These are phyloP conservation scores for Phaeosphaeria sp. DNA, from an alignment of 2,329 filamentous ascomycete species.

Conservation along the genomic window DNA sequence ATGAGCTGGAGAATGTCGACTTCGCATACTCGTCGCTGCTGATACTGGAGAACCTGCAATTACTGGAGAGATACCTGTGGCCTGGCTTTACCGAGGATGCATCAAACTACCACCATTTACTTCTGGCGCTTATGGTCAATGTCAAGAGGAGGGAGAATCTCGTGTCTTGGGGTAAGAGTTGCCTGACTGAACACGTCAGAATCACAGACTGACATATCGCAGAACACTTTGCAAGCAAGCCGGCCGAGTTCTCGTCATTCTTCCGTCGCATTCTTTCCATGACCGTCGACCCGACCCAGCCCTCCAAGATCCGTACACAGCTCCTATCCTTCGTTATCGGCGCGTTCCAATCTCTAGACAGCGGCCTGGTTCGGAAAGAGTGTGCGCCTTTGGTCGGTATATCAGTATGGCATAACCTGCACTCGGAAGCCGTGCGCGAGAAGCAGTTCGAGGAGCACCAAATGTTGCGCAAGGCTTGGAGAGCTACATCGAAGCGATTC, in stretches of 20 bases:
- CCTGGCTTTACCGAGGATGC: conserved; percentile 87
- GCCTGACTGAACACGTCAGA: conserved; percentile 5
- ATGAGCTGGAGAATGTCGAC: conserved; percentile 79
- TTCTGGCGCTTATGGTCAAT: conserved; percentile 85
- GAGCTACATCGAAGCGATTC: conserved; percentile 82
- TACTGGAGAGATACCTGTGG: conserved; percentile 93
- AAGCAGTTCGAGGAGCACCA: conserved; percentile 72
- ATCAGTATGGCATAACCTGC: conserved; percentile 92
- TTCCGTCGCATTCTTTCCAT: conserved; percentile 91
- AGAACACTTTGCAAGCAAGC: conserved; percentile 78
- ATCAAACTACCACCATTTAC: conserved; percentile 88
- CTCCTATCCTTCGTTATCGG: conserved; percentile 89
- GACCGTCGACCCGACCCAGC: conserved; percentile 65
- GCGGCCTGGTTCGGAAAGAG: conserved; percentile 87
- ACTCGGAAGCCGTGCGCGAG: conserved; percentile 77
- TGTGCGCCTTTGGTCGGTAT: conserved; percentile 95
- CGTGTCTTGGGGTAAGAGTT: conserved; percentile 77
- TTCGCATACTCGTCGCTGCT: conserved; percentile 81
- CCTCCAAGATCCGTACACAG: conserved; percentile 67
- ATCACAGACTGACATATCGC: conserved; percentile 40
- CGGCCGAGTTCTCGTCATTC: conserved; percentile 83
- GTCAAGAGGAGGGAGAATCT: conserved; percentile 88
- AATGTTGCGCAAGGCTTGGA: conserved; percentile 89
- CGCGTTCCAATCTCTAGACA: conserved; percentile 93
- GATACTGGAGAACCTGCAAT: conserved; percentile 86